Percentiles rank a stretch among this genome's conserved stretches.
Conservation (phyloP, 2,329 filamentous ascomycete genomes). For the Lecanoromycetidae sp. region DNA sequence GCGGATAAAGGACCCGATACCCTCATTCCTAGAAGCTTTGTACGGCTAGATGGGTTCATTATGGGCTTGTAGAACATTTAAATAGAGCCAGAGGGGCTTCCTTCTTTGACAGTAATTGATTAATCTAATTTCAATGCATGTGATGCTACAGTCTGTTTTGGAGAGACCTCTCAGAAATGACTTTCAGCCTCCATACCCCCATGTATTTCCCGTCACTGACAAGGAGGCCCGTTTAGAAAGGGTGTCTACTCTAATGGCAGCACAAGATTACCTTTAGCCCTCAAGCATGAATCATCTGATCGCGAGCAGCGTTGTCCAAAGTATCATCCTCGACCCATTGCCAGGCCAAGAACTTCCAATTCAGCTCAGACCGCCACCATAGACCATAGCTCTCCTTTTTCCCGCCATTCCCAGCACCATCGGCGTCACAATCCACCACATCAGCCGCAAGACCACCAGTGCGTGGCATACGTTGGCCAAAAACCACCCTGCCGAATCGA, state of each 20-base stretch:
- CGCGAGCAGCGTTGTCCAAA: neutral
- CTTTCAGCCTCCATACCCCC: no score
- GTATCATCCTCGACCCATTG: slow-evolving; percentile 29
- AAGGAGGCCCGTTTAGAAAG: no score
- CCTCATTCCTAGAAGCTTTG: no score
- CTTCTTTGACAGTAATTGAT: no score
- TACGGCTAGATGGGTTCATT: no score
- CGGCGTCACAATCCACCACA: slow-evolving; percentile 21
- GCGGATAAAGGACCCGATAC: no score
- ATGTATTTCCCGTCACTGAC: no score
- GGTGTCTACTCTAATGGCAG: neutral
- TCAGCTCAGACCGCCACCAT: slow-evolving; percentile 49
- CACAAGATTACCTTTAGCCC: neutral
- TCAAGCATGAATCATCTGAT: slow-evolving; percentile 3
- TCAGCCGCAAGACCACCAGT: slow-evolving; percentile 79
- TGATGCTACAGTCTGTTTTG: no score
- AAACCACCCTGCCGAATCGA: slow-evolving; percentile 75
- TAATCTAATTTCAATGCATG: no score
- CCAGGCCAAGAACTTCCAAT: slow-evolving; percentile 39
- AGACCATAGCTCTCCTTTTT: slow-evolving; percentile 40
- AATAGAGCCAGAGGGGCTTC: no score
- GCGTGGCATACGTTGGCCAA: slow-evolving; percentile 62
- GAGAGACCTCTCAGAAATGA: no score
- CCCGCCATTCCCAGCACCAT: neutral
- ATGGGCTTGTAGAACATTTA: no score